These are phyloP conservation scores for Murraya paniculata DNA, from an alignment of 345 rosid genomes.

Conservation along the genomic window DNA sequence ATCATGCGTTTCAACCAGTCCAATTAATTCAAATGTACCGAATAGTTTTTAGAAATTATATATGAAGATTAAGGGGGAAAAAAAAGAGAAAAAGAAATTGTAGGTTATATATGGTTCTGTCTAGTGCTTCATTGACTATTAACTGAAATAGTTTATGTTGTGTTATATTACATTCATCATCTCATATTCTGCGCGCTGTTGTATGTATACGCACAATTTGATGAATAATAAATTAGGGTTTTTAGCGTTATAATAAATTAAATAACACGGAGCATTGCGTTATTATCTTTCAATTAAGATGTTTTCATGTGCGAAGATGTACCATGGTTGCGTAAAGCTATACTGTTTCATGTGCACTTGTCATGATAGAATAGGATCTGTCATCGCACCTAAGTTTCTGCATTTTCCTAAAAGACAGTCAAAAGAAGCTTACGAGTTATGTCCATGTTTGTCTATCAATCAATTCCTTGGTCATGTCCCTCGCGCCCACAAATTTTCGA, in stretches of 20 bases:
- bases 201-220: too few relatives aligned
- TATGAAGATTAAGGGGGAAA: too few relatives aligned
- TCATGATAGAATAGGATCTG: neutral
- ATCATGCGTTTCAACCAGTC: too few relatives aligned
- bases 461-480: neutral
- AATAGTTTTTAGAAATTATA: neutral
- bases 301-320: neutral
- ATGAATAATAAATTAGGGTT: neutral
- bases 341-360: neutral
- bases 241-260: neutral
- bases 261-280: neutral
- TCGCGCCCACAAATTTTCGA: neutral
- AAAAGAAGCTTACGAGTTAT: neutral
- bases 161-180: too few relatives aligned
- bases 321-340: neutral
- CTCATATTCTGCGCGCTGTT: too few relatives aligned
- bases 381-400: neutral
- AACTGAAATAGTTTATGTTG: too few relatives aligned
- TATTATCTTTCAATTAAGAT: neutral
- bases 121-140: too few relatives aligned
- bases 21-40: neutral
- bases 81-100: too few relatives aligned
- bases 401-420: neutral
- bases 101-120: too few relatives aligned
- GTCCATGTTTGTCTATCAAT: neutral